Conservation (phyloP, 805 yeast genomes). For the Komagataella phaffii region DNA sequence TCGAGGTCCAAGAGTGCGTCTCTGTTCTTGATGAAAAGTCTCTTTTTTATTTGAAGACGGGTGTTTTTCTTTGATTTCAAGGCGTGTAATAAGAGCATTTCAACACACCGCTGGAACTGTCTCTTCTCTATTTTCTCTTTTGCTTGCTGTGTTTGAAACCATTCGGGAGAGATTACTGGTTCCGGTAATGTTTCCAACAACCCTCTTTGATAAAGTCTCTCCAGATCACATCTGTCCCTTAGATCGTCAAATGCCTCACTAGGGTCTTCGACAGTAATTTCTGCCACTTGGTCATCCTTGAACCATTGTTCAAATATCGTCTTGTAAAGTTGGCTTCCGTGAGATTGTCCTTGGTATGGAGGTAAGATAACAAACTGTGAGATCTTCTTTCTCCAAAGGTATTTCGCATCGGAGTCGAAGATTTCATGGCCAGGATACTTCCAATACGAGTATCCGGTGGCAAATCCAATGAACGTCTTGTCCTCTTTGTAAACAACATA, state of each 20-base stretch:
- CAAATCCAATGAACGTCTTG: constrained; percentile 56
- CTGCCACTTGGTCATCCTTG: constrained; percentile 36
- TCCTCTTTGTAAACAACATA: constrained; percentile 36
- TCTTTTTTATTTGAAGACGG: constrained; percentile 53
- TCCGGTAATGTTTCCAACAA: constrained; percentile 13
- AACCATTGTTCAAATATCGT: constrained; percentile 43
- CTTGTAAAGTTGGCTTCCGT: constrained; percentile 59
- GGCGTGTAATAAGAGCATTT: constrained; percentile 49
- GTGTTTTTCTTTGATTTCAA: constrained; percentile 22
- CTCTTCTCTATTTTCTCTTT: constrained; percentile 54
- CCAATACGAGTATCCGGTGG: constrained; percentile 79
- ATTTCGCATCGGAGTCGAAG: constrained; percentile 27
- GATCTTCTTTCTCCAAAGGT: constrained; percentile 50
- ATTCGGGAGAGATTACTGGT: constrained; percentile 15
- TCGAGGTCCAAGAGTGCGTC: constrained; percentile 66
- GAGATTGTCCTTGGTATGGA: constrained; percentile 59
- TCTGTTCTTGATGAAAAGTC: constrained; percentile 66
- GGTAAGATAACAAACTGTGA: constrained; percentile 84
- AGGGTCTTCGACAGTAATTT: constrained; percentile 90
- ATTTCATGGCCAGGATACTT: constrained; percentile 41
- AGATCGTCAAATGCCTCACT: constrained; percentile 85
- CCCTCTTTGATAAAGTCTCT: constrained; percentile 24
- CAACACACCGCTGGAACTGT: constrained; percentile 67
- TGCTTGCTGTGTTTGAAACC: constrained; percentile 25
- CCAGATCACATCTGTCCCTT: constrained; percentile 71